Evolutionary conservation across 192 early-diverging fungal species (phyloP).

Genomic region (Coemansia sp.): DNA sequence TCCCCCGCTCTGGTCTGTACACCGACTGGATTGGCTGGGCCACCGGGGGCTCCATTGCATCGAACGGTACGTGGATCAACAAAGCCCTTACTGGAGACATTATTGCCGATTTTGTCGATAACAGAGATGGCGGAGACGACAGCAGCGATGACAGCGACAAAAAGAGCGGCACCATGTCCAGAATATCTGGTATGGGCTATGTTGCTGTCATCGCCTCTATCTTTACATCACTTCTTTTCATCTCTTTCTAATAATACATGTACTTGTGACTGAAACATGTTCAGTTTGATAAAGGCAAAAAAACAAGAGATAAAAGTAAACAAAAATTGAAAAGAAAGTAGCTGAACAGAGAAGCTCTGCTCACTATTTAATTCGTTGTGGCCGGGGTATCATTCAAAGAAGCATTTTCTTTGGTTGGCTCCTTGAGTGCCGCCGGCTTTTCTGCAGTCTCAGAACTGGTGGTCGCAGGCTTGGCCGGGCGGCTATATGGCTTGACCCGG

Average conservation of each 20-base stretch:
- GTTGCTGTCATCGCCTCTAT: not conserved
- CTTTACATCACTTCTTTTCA: not conserved
- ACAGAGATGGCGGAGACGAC: constrained; percentile 9
- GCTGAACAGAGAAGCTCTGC: too few species aligned
- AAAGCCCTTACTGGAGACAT: constrained; percentile 23
- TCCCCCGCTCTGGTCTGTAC: constrained; percentile 46
- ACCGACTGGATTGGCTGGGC: constrained; percentile 55
- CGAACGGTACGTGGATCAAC: constrained; percentile 44
- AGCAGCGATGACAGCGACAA: constrained; percentile 1
- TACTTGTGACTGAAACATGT: too few species aligned
- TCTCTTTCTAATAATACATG: not conserved
- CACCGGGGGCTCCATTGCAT: constrained; percentile 36
- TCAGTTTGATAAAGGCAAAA: not conserved
- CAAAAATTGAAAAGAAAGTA: too few species aligned
- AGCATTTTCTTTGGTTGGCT: constrained; percentile 12
- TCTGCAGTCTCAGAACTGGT: not conserved
- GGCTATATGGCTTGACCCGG: constrained; percentile 35
- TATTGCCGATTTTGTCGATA: constrained; percentile 30
- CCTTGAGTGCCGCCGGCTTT: not conserved
- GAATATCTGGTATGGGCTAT: not conserved
- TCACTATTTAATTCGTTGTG: not conserved
- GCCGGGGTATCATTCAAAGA: not conserved
- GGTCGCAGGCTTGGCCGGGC: constrained; percentile 12
- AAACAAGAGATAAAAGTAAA: too few species aligned
- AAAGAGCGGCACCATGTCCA: constrained; percentile 3